Evolutionary conservation across 1,284 basidiomycete genomes (phyloP), one percentile per base, ranked within the genome.

Genomic region (Trichosporon coremiiforme): DNA sequence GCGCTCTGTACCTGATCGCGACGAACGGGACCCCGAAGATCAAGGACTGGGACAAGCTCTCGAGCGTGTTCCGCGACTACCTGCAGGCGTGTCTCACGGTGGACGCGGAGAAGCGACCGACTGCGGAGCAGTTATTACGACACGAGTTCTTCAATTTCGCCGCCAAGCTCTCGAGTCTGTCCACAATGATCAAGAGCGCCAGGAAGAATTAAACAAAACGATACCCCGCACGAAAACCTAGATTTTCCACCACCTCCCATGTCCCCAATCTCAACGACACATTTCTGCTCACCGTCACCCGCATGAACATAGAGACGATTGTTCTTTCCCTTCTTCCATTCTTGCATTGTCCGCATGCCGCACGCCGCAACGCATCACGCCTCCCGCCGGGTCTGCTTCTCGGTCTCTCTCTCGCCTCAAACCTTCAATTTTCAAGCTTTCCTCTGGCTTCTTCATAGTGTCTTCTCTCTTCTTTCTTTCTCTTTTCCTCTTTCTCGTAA

Each of bases 11-110:
- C 82, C 88, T 98, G 66, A 99, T 99, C 78, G 95, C 95, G 5
- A 98, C 95, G 22, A 98, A 98, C 79, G 95, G 96, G 17, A 98
- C 95, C 64, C 96, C 96, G 10, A 92, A 92, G 70, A 94, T 99
- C 75, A 92, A 94, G 74, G 96, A 98, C 82, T 95, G 95, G 29
- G 95, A 98, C 84, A 91, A 91, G 75, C 86, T 98, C 25, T 91
- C 90, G 6, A 80, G 88, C 0, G 87, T 91, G n/a, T 98, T 99
- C 86, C 90, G 89, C 73, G 93, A 97, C 80, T 99, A 98, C 79
- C 86, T 99, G 53, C 87, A 90, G 17, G 90, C 91, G 81, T 91
- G 91, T 20, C 86, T 99, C 64, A 94, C 97, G 75, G 97, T 99
- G 17, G 94, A 98, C 78, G 91, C 93, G 12, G 95, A 98, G 81